Conservation (phyloP, 768 basidiomycete species). For the Boletus reticuloceps region DNA sequence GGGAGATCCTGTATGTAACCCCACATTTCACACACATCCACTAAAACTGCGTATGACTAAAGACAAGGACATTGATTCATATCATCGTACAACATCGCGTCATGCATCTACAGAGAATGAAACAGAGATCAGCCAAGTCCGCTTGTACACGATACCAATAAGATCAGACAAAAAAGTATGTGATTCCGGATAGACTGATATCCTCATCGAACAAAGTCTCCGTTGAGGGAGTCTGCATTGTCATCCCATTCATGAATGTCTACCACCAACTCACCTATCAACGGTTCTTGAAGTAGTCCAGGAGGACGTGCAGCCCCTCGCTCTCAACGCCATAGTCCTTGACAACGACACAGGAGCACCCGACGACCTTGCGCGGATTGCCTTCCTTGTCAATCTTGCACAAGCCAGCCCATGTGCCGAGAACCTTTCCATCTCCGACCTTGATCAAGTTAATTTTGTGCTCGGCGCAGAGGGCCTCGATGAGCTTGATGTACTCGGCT, state of each 20-base stretch:
- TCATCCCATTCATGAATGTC: constrained; percentile 51
- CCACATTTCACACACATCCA: neutral
- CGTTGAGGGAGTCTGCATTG: constrained; percentile 91
- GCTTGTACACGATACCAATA: neutral
- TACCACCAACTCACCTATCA: constrained; percentile 40
- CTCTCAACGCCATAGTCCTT: constrained; percentile 96
- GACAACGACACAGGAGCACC: constrained; percentile 93
- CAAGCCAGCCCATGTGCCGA: constrained; percentile 97
- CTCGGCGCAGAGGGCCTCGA: constrained; percentile 98
- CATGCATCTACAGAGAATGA: constrained; percentile 5
- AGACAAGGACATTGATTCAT: constrained; percentile 5
- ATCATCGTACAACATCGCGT: constrained; percentile 12
- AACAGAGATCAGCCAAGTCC: constrained; percentile 8
- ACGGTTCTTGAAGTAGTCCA: constrained; percentile 97
- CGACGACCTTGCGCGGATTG: constrained; percentile 94
- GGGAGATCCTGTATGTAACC: neutral
- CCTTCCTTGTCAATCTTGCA: constrained; percentile 99
- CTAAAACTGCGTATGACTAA: neutral
- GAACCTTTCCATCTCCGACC: constrained; percentile 95
- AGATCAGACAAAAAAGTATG: constrained; percentile 54
- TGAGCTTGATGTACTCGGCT: constrained; percentile 99
- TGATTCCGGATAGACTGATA: constrained; percentile 30
- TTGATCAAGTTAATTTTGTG: constrained; percentile 99
- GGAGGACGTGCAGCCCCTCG: constrained; percentile 90
- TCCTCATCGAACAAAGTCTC: constrained; percentile 71